A percentile compares a stretch with the other conserved stretches of the same genome.
Conservation (phyloP, 2,329 filamentous ascomycete species). For the Pezicula neosporulosa region DNA sequence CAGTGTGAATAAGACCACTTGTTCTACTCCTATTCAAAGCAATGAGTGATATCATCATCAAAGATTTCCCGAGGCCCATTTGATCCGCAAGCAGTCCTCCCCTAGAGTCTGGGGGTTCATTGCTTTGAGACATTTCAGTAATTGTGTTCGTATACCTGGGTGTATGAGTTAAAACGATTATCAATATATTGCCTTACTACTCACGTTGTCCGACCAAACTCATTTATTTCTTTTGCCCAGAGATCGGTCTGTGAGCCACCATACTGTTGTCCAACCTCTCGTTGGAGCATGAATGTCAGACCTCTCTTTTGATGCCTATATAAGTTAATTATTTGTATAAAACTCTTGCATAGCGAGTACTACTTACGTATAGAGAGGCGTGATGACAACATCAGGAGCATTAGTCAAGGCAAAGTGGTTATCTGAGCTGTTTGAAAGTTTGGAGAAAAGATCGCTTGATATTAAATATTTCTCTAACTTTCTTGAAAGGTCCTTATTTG, state of each 20-base stretch:
- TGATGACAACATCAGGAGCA: too few relatives aligned
- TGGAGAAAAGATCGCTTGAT: too few relatives aligned
- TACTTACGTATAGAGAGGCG: too few relatives aligned
- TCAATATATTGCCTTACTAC: constrained; percentile 21
- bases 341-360: too few relatives aligned
- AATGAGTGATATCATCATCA: constrained; percentile 43
- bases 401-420: too few relatives aligned
- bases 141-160: constrained; percentile 73
- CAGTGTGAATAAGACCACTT: background rate
- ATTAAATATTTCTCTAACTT: too few relatives aligned
- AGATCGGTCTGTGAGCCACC: constrained; percentile 8
- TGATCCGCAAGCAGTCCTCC: constrained; percentile 54
- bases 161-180: constrained; percentile 39
- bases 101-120: constrained; percentile 58
- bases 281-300: constrained; percentile 33
- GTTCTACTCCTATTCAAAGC: constrained; percentile 11
- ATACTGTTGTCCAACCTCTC: constrained; percentile 35
- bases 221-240: constrained; percentile 19
- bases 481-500: too few relatives aligned
- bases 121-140: constrained; percentile 59
- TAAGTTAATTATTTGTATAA: too few relatives aligned
- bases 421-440: too few relatives aligned
- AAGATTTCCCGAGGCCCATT: constrained; percentile 54
- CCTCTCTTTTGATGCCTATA: constrained; percentile 35
- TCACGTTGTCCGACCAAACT: constrained; percentile 28